These are phyloP conservation scores for Ceratocystis eucalypticola DNA, from an alignment of 2,329 filamentous ascomycete genomes.

Conservation along the genomic window DNA sequence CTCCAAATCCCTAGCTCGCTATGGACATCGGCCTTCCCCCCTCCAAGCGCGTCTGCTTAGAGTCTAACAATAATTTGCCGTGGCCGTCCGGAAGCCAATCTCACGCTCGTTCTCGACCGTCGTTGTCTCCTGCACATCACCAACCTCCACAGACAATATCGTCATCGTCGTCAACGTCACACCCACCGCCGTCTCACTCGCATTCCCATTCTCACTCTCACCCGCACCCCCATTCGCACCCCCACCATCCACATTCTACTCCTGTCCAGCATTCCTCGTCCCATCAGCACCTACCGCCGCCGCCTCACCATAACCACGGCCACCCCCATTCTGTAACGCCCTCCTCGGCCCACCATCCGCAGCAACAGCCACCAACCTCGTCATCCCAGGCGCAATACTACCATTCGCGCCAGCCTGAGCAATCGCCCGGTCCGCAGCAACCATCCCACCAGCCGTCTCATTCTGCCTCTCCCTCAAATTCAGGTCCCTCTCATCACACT, in stretches of 20 bases:
- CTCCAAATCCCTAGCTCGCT: conserved; percentile 11
- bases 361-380: conserved; percentile 3
- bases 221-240: conserved; percentile 19
- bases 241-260: conserved; percentile 22
- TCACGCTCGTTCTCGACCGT: conserved; percentile 24
- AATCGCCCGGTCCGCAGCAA: not conserved
- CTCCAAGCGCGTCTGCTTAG: conserved; percentile 5
- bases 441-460: conserved; percentile 1
- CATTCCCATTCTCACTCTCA: conserved; percentile 15
- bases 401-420: not conserved
- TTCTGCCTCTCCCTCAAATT: not conserved
- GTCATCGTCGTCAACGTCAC: conserved; percentile 21
- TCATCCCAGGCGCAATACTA: conserved; percentile 20
- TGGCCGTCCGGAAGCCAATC: conserved; percentile 4
- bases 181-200: conserved; percentile 24
- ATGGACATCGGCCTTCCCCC: conserved; percentile 13
- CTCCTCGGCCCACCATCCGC: not conserved
- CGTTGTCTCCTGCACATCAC: conserved; percentile 28
- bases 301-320: conserved; percentile 17
- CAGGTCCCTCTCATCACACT: not conserved
- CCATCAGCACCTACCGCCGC: conserved; percentile 25
- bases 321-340: not conserved
- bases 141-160: conserved; percentile 23
- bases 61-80: conserved; percentile 8
- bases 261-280: not conserved